Percentiles rank a stretch among this genome's conserved stretches.
These are phyloP conservation scores for Ophiostoma himal-ulmi DNA, from an alignment of 2,329 filamentous ascomycete species.

Conservation along the genomic window DNA sequence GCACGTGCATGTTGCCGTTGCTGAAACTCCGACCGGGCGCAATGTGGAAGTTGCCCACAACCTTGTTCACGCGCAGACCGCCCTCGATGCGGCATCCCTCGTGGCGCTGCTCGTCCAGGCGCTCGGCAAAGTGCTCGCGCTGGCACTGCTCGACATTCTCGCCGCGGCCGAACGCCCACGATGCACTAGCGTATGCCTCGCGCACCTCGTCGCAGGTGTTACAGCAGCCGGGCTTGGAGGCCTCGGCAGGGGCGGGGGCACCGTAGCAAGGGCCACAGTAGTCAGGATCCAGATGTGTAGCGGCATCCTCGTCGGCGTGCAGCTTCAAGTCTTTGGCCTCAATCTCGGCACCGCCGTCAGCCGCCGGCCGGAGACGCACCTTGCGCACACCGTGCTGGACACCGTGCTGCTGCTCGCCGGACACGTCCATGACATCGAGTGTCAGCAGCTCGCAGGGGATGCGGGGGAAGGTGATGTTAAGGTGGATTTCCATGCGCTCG, in stretches of 20 bases:
- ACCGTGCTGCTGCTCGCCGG: slow-evolving; percentile 91
- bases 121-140: slow-evolving; percentile 88
- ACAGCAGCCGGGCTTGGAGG: slow-evolving; percentile 80
- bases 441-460: slow-evolving; percentile 93
- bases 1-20: slow-evolving; percentile 93
- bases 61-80: slow-evolving; percentile 91
- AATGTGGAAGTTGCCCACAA: slow-evolving; percentile 97
- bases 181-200: slow-evolving; percentile 82
- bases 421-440: slow-evolving; percentile 98
- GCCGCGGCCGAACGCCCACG: slow-evolving; percentile 91
- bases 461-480: slow-evolving; percentile 92
- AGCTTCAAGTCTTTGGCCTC: slow-evolving; percentile 63
- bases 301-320: slow-evolving; percentile 62
- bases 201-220: slow-evolving; percentile 96
- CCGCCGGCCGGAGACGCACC: slow-evolving; percentile 67
- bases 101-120: slow-evolving; percentile 75
- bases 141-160: slow-evolving; percentile 92
- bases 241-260: slow-evolving; percentile 64
- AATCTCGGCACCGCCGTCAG: slow-evolving; percentile 70
- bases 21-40: slow-evolving; percentile 94
- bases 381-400: slow-evolving; percentile 90
- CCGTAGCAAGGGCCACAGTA: slow-evolving; percentile 97
- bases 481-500: slow-evolving; percentile 98
- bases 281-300: slow-evolving; percentile 74
- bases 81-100: slow-evolving; percentile 96